Conservation (phyloP, 768 basidiomycete genomes). For the Calocybe gangraenosa region DNA sequence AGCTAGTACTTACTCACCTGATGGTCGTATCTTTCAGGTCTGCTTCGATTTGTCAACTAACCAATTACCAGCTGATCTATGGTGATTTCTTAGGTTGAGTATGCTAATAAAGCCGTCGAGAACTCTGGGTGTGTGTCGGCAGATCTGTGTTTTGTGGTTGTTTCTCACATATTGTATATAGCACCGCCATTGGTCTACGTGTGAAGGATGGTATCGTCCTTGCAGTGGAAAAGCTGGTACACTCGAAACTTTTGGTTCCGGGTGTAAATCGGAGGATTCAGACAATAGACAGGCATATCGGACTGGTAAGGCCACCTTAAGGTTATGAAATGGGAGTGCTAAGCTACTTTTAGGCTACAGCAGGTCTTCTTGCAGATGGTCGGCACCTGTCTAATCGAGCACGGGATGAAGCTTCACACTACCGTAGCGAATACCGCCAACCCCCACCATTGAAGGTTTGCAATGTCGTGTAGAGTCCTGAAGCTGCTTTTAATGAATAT, state of each 20-base stretch:
- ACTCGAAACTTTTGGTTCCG: conserved; percentile 93
- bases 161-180: conserved; percentile 23
- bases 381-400: conserved; percentile 83
- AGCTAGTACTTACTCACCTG: conserved; percentile 91
- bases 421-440: conserved; percentile 68
- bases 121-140: conserved; percentile 76
- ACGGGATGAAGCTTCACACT: conserved; percentile 74
- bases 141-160: neutral
- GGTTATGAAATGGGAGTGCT: neutral
- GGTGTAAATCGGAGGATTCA: conserved; percentile 92
- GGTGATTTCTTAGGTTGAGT: conserved; percentile 70
- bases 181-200: conserved; percentile 93
- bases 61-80: conserved; percentile 4
- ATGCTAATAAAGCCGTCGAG: conserved; percentile 97
- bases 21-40: conserved; percentile 98
- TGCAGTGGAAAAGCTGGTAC: conserved; percentile 96
- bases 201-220: conserved; percentile 93
- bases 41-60: conserved; percentile 6
- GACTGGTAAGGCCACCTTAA: conserved; percentile 55
- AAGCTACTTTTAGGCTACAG: conserved; percentile 62
- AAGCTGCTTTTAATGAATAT: neutral
- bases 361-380: conserved; percentile 91
- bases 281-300: conserved; percentile 90
- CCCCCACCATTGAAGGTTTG: conserved; percentile 78
- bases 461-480: neutral